phyloP scores from a whole-genome alignment of 1,139 yeast species.

The Debaryomyces fabryi region DNA sequence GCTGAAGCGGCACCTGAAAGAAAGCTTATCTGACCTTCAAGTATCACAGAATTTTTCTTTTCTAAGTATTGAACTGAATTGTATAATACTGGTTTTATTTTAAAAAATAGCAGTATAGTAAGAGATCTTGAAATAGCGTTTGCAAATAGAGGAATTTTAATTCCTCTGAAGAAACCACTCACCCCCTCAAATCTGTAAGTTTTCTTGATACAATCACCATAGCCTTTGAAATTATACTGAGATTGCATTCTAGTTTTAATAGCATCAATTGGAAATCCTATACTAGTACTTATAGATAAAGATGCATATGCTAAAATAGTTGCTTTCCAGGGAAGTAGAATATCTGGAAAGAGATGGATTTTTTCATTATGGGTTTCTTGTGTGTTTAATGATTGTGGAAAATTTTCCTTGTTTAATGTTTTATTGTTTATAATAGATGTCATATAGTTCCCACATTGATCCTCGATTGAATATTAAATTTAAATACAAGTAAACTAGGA shows the following conservation, averaged over 20 bases:
- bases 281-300: constrained; percentile 7
- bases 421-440: not conserved
- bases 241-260: constrained; percentile 12
- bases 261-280: constrained; percentile 12
- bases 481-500: not conserved
- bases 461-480: not conserved
- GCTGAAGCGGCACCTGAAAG: constrained; percentile 4
- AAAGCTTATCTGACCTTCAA: not conserved
- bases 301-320: constrained; percentile 11
- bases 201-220: constrained; percentile 5
- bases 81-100: constrained; percentile 6
- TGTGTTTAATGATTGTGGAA: too few species aligned
- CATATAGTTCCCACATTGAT: not conserved
- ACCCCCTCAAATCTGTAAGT: constrained; percentile 9
- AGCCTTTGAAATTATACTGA: constrained; percentile 5
- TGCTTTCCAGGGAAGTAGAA: constrained; percentile 9
- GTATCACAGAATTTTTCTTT: not conserved
- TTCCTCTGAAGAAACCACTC: constrained; percentile 9
- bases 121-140: constrained; percentile 10
- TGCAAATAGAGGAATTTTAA: constrained; percentile 6
- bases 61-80: not conserved
- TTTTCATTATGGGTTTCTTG: not conserved
- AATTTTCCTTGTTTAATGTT: not conserved
- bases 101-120: constrained; percentile 9
- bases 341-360: constrained; percentile 4